phyloP scores from a whole-genome alignment of 2,329 filamentous ascomycete species.

The Grosmannia clavigera region DNA sequence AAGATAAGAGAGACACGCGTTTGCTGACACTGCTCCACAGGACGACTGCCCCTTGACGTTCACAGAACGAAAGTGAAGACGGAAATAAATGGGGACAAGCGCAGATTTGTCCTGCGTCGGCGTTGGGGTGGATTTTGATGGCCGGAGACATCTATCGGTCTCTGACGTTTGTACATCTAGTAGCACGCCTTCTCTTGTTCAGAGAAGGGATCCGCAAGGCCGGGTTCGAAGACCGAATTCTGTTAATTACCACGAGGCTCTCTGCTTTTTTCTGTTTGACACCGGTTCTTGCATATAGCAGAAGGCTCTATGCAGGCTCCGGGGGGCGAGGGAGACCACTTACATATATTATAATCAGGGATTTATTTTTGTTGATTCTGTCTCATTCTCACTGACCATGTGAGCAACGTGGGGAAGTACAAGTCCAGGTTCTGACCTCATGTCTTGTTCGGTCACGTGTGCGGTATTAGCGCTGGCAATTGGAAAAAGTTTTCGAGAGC shows the following conservation, averaged over 20 bases:
- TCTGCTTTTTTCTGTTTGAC: background rate
- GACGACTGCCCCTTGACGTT: constrained; percentile 77
- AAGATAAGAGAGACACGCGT: background rate
- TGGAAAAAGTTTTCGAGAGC: background rate
- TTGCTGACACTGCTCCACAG: constrained; percentile 27
- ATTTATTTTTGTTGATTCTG: background rate
- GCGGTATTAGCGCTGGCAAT: too few species aligned
- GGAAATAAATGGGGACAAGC: background rate
- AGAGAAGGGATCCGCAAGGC: background rate
- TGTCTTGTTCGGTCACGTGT: background rate
- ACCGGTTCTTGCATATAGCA: background rate
- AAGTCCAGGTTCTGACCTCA: background rate
- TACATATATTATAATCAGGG: background rate
- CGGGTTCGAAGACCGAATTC: background rate
- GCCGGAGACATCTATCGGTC: background rate
- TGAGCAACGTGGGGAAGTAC: background rate
- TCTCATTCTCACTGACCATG: background rate
- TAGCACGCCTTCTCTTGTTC: background rate
- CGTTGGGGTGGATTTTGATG: background rate
- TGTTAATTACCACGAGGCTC: background rate
- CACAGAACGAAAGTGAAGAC: constrained; percentile 26
- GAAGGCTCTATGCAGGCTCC: background rate
- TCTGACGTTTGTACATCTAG: background rate
- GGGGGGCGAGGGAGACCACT: background rate
- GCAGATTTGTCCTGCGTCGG: background rate